These are phyloP conservation scores for Apophysomyces sp. DNA, from an alignment of 371 early-diverging fungal genomes.

Conservation along the genomic window DNA sequence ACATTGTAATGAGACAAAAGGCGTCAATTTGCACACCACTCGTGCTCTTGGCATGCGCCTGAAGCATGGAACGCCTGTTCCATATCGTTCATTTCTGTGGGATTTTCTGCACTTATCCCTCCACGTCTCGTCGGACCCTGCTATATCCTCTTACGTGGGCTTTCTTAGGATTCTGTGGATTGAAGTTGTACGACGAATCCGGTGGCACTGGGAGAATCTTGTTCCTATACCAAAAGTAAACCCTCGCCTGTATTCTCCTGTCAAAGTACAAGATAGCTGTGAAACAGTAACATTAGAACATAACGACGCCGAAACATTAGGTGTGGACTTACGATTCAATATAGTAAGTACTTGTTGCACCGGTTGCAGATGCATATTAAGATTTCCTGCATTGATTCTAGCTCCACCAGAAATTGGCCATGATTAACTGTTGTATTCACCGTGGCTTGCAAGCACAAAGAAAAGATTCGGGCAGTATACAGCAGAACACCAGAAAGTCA, in stretches of 20 bases:
- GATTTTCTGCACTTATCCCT: slow-evolving; percentile 56
- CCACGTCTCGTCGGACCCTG: slow-evolving; percentile 46
- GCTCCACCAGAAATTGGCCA: slow-evolving; percentile 87
- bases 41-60: slow-evolving; percentile 46
- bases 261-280: slow-evolving; percentile 11
- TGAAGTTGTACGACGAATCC: slow-evolving; percentile 58
- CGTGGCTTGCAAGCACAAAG: slow-evolving; percentile 33
- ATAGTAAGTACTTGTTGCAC: slow-evolving; percentile 35
- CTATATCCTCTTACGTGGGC: slow-evolving; percentile 53
- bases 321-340: slow-evolving; percentile 72
- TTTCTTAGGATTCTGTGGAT: slow-evolving; percentile 67
- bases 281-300: slow-evolving; percentile 7
- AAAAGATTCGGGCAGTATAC: neutral
- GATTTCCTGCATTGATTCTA: neutral
- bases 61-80: slow-evolving; percentile 57
- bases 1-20: neutral
- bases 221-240: slow-evolving; percentile 58
- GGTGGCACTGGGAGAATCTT: slow-evolving; percentile 64
- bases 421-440: slow-evolving; percentile 87
- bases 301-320: slow-evolving; percentile 27
- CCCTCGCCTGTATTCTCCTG: slow-evolving; percentile 20
- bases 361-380: neutral
- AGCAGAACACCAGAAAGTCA: neutral
- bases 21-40: slow-evolving; percentile 22
- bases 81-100: slow-evolving; percentile 71